Percentiles rank a stretch among this genome's conserved stretches.
Conservation (phyloP, 148 eudicot species). For the Talinum fruticosum region DNA sequence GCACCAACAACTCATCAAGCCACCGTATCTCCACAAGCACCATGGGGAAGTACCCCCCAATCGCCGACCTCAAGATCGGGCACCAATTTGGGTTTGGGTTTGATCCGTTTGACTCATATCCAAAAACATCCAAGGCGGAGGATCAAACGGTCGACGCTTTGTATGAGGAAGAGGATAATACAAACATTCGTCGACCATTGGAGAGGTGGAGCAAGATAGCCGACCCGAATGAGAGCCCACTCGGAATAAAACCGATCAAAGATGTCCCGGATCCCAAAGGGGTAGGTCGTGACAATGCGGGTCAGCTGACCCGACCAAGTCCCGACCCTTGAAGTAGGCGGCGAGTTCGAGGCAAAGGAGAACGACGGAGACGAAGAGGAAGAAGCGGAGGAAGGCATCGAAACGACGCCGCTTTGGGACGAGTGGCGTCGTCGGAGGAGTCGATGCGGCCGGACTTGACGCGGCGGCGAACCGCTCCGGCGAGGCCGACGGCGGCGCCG, state of each 20-base stretch:
- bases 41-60: conserved; percentile 72
- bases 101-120: conserved; percentile 56
- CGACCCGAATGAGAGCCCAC: conserved; percentile 73
- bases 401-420: neutral
- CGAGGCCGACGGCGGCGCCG: conserved; percentile 39
- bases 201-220: conserved; percentile 70
- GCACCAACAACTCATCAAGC: no score
- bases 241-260: conserved; percentile 47
- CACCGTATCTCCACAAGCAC: conserved; percentile 97
- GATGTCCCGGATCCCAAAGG: conserved; percentile 26
- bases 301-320: conserved; percentile 47
- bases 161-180: conserved; percentile 62
- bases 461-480: conserved; percentile 56
- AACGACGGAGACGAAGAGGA: no score
- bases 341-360: conserved; percentile 53
- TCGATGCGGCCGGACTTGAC: conserved; percentile 68
- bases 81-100: conserved; percentile 45
- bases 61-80: conserved; percentile 70
- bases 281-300: conserved; percentile 17
- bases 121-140: no score
- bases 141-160: conserved; percentile 74
- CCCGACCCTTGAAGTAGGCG: conserved; percentile 68
- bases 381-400: no score
- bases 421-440: conserved; percentile 21
- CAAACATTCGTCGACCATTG: conserved; percentile 68